These are phyloP conservation scores for Begonia masoniana DNA, from an alignment of 306 rosid genomes.

Conservation along the genomic window DNA sequence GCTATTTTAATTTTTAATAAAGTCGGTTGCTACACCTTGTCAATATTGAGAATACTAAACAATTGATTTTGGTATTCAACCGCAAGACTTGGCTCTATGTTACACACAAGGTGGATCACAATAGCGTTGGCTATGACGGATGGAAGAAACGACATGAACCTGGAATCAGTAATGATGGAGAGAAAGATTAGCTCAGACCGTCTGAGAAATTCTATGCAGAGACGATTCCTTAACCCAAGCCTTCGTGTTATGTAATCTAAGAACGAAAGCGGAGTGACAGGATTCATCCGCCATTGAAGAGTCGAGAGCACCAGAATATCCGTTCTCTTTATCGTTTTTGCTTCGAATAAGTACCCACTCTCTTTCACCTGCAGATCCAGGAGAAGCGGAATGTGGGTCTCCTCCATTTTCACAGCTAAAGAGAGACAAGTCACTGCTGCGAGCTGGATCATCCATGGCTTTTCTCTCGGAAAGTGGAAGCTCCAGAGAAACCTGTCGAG, in stretches of 20 bases:
- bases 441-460: no score
- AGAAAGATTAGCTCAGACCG: conserved; percentile 46
- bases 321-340: conserved; percentile 63
- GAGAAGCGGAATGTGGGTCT: no score
- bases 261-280: conserved; percentile 64
- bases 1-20: no score
- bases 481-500: conserved; percentile 52
- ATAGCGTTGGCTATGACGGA: conserved; percentile 70
- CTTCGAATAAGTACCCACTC: conserved; percentile 48
- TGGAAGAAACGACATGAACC: conserved; percentile 55
- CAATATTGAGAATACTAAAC: no score
- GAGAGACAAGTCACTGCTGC: no score
- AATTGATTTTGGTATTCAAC: no score
- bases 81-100: conserved; percentile 44
- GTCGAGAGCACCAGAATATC: conserved; percentile 85
- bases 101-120: conserved; percentile 50
- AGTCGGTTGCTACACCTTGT: no score
- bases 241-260: conserved; percentile 57
- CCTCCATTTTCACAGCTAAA: no score
- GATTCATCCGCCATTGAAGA: conserved; percentile 87
- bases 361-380: no score
- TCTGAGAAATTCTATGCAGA: conserved; percentile 46
- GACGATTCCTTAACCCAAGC: conserved; percentile 50
- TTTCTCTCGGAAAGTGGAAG: conserved; percentile 32
- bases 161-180: conserved; percentile 43